phyloP scores from a whole-genome alignment of 106 monocot genomes.

The Acorus gramineus region DNA sequence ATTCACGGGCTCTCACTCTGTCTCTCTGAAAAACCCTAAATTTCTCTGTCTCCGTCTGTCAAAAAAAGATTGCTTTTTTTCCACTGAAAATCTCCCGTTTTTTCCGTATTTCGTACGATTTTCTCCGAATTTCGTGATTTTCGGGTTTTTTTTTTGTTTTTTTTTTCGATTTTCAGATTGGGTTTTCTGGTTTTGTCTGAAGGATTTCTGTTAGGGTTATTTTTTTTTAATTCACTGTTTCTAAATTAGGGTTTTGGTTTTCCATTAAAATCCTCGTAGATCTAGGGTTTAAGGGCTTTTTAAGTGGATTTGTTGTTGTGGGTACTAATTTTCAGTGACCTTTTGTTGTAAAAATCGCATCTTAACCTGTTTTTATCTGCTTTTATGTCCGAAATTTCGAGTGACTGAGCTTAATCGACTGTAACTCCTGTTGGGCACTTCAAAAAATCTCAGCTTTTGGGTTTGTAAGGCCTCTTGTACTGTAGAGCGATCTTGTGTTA shows the following conservation, averaged over 20 bases:
- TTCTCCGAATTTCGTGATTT: constrained; percentile 19
- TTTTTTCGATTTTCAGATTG: constrained; percentile 7
- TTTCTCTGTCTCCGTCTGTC: constrained; percentile 3
- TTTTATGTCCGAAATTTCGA: neutral
- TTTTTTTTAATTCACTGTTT: neutral
- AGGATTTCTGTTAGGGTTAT: too few relatives aligned
- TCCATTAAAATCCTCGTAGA: neutral
- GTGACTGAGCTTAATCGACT: neutral
- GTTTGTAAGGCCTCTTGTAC: neutral
- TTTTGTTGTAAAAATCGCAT: constrained; percentile 12
- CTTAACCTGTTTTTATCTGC: constrained; percentile 5
- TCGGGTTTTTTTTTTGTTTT: constrained; percentile 18
- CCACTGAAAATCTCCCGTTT: constrained; percentile 3
- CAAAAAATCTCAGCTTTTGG: neutral
- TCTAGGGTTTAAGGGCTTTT: constrained; percentile 4
- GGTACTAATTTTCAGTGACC: constrained; percentile 13
- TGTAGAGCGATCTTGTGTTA: neutral
- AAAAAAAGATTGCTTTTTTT: constrained; percentile 9
- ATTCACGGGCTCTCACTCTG: neutral
- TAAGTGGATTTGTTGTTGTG: constrained; percentile 9
- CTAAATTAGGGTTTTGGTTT: constrained; percentile 11
- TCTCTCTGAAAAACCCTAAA: neutral
- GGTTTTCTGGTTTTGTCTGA: too few relatives aligned
- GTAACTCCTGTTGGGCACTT: neutral
- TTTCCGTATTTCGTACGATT: constrained; percentile 14